Conservation (phyloP, 306 rosid species). For the Elaeagnus macrophylla region DNA sequence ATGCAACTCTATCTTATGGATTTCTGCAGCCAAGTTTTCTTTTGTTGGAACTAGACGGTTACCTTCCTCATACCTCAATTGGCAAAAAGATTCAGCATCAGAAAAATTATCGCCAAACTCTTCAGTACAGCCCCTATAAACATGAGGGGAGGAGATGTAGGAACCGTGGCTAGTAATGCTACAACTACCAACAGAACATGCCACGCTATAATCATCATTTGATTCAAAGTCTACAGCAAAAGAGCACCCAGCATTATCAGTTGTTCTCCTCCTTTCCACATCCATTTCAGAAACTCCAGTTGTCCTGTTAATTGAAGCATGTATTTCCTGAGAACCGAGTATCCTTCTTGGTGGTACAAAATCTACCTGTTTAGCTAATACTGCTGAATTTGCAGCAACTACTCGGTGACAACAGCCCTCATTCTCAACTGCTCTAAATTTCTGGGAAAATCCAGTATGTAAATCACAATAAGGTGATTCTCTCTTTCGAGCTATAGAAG, state of each 20-base stretch:
- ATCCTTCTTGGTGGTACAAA: conserved; percentile 50
- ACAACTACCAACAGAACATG: conserved; percentile 85
- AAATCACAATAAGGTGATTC: conserved; percentile 28
- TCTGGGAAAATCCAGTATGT: conserved; percentile 26
- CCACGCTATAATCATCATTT: conserved; percentile 40
- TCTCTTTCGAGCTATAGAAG: conserved; percentile 51
- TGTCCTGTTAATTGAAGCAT: conserved; percentile 36
- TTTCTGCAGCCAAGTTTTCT: conserved; percentile 36
- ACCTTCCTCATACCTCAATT: conserved; percentile 30
- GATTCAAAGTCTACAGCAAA: conserved; percentile 40
- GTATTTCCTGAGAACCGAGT: conserved; percentile 53
- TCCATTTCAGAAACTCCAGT: conserved; percentile 33
- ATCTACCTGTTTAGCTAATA: conserved; percentile 55
- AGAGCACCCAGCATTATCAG: conserved; percentile 26
- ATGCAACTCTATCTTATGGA: conserved; percentile 69
- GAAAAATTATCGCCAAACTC: conserved; percentile 44
- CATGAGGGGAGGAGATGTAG: conserved; percentile 28
- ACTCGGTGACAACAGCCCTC: conserved; percentile 24
- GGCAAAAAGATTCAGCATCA: conserved; percentile 53
- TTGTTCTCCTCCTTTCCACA: conserved; percentile 27
- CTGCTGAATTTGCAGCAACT: conserved; percentile 18
- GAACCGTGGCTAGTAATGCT: conserved; percentile 40
- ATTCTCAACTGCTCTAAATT: conserved; percentile 39
- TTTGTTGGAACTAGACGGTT: conserved; percentile 22
- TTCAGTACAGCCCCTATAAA: conserved; percentile 40